Evolutionary conservation across 768 basidiomycete species (phyloP).

Genomic region (Hypsizygus marmoreus): DNA sequence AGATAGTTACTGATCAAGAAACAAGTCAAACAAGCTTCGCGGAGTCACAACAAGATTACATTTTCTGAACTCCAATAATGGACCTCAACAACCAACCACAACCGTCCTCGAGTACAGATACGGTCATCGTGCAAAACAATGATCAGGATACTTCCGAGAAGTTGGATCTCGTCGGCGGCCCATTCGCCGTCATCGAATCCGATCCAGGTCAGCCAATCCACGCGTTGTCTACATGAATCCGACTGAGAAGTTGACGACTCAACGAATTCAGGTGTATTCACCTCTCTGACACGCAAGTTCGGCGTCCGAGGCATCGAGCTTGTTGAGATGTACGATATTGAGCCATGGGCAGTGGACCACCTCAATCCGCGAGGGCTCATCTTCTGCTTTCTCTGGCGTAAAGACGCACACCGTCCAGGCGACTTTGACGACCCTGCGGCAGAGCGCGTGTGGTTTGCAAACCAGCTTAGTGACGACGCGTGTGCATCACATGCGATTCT

Average conservation of each 20-base stretch:
- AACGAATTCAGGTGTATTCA: conserved; percentile 51
- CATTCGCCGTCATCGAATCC: conserved; percentile 64
- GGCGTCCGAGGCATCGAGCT: conserved; percentile 56
- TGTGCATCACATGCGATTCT: conserved; percentile 65
- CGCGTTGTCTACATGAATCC: conserved; percentile 1
- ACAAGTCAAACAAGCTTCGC: conserved; percentile 4
- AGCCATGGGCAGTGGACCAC: conserved; percentile 64
- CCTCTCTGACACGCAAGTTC: conserved; percentile 52
- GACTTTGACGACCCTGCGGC: conserved; percentile 57
- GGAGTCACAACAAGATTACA: conserved; percentile 7
- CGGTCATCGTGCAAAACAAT: not conserved
- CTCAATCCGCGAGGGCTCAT: conserved; percentile 60
- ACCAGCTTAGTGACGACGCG: conserved; percentile 67
- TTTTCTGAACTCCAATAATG: conserved; percentile 5
- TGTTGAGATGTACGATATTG: conserved; percentile 63
- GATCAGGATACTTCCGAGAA: conserved; percentile 2
- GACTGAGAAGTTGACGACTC: not conserved
- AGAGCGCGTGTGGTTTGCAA: conserved; percentile 65
- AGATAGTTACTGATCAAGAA: too few relatives aligned
- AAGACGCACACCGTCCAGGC: conserved; percentile 45
- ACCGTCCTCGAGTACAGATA: not conserved
- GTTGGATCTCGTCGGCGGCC: conserved; percentile 58
- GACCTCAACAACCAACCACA: conserved; percentile 6
- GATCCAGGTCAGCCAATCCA: conserved; percentile 41
- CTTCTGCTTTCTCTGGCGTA: conserved; percentile 62